These are phyloP conservation scores for Cyphellophora attinorum DNA, from an alignment of 2,329 filamentous ascomycete species.

Conservation along the genomic window DNA sequence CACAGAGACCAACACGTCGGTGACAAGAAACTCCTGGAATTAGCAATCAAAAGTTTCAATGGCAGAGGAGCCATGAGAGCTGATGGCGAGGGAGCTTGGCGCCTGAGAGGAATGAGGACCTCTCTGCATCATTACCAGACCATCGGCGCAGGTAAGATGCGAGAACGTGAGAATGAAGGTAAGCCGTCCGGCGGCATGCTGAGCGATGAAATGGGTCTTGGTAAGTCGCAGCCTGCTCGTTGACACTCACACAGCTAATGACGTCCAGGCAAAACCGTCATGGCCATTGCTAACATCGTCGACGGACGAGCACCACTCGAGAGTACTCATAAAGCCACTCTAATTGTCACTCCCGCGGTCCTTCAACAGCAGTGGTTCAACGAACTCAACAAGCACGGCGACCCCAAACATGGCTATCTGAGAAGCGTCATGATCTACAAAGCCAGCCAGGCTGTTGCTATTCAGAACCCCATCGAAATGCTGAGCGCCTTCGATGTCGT, in stretches of 20 bases:
- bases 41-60: slow-evolving; percentile 23
- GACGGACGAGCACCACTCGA: slow-evolving; percentile 20
- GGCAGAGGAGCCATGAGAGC: slow-evolving; percentile 14
- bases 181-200: slow-evolving; percentile 26
- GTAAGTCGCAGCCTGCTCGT: no score
- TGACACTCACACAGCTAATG: slow-evolving; percentile 26
- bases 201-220: slow-evolving; percentile 32
- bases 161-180: slow-evolving; percentile 1
- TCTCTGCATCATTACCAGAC: slow-evolving; percentile 27
- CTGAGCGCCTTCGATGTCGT: slow-evolving; percentile 19
- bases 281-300: slow-evolving; percentile 25
- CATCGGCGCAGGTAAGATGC: slow-evolving; percentile 15
- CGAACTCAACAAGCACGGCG: slow-evolving; percentile 25
- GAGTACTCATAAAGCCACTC: slow-evolving; percentile 22
- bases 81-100: slow-evolving; percentile 24
- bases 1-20: slow-evolving; percentile 17
- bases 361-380: slow-evolving; percentile 26
- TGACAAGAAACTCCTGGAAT: slow-evolving; percentile 19
- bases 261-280: slow-evolving; percentile 19
- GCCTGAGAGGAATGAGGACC: slow-evolving; percentile 23
- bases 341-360: slow-evolving; percentile 27
- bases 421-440: slow-evolving; percentile 19
- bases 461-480: slow-evolving; percentile 10
- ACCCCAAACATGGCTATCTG: slow-evolving; percentile 9
- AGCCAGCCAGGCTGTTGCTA: slow-evolving; percentile 14